A percentile compares a stretch with the other conserved stretches of the same genome.
phyloP scores from a whole-genome alignment of 495 filamentous ascomycete genomes.

The Trichoderma asperelloides region DNA sequence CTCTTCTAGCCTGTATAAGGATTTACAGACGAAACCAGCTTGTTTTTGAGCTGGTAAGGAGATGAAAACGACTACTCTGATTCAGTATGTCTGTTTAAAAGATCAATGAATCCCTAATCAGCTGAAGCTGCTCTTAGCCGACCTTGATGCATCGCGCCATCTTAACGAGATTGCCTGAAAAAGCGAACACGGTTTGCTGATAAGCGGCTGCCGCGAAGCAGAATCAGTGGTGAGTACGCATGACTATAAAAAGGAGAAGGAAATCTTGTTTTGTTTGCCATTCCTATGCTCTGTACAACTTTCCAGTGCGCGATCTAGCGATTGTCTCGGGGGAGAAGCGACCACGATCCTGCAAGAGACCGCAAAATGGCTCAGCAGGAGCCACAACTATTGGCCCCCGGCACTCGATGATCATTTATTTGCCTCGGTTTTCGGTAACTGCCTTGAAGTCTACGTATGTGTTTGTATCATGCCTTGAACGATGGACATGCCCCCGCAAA shows the following conservation, averaged over 20 bases:
- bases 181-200: neutral
- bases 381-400: neutral
- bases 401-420: neutral
- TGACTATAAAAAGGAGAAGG: neutral
- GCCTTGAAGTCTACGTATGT: neutral
- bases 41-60: neutral
- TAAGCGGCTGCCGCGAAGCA: neutral
- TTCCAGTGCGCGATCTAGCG: neutral
- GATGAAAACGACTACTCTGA: neutral
- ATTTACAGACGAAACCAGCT: neutral
- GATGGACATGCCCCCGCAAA: no score
- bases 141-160: neutral
- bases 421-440: neutral
- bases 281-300: neutral
- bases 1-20: neutral
- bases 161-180: neutral
- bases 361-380: neutral
- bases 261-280: neutral
- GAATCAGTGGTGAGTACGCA: neutral
- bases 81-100: neutral
- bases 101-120: neutral
- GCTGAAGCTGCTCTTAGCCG: neutral
- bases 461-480: neutral
- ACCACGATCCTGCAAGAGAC: neutral
- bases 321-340: conserved; percentile 4